phyloP scores from a whole-genome alignment of 352 stramenopile genomes.

The Globisporangium acanthophoron region DNA sequence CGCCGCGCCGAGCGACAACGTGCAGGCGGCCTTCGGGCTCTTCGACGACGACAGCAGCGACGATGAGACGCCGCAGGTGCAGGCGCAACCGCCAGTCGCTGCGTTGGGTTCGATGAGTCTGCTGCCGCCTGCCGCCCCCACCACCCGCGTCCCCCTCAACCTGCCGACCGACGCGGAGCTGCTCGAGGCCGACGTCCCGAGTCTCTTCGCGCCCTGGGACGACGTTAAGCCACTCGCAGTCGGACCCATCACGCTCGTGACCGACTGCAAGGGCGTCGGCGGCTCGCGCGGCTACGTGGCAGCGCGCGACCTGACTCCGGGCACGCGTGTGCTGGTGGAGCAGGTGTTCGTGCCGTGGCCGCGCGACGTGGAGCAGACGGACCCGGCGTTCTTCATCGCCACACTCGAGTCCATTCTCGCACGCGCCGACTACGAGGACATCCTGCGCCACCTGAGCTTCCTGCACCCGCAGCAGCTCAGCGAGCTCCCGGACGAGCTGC shows the following conservation, averaged over 20 bases:
- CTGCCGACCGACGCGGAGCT: constrained; percentile 3
- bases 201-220: constrained; percentile 65
- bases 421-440: constrained; percentile 50
- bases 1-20: constrained; percentile 29
- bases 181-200: constrained; percentile 18
- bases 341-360: constrained; percentile 89
- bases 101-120: constrained; percentile 18
- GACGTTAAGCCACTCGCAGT: constrained; percentile 78
- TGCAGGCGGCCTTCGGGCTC: constrained; percentile 72
- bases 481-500: constrained; percentile 52
- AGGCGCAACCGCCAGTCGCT: constrained; percentile 1
- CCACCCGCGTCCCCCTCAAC: background rate
- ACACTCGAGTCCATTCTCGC: constrained; percentile 86
- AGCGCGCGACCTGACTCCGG: constrained; percentile 61
- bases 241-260: constrained; percentile 68
- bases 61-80: constrained; percentile 25
- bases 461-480: constrained; percentile 84
- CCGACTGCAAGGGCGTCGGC: constrained; percentile 48
- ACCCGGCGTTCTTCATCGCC: constrained; percentile 80
- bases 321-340: constrained; percentile 89
- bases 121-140: constrained; percentile 6
- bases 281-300: constrained; percentile 89
- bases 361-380: constrained; percentile 68
- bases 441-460: constrained; percentile 74
- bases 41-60: constrained; percentile 83